phyloP scores from a whole-genome alignment of 2,329 filamentous ascomycete species.

The Venturia effusa region DNA sequence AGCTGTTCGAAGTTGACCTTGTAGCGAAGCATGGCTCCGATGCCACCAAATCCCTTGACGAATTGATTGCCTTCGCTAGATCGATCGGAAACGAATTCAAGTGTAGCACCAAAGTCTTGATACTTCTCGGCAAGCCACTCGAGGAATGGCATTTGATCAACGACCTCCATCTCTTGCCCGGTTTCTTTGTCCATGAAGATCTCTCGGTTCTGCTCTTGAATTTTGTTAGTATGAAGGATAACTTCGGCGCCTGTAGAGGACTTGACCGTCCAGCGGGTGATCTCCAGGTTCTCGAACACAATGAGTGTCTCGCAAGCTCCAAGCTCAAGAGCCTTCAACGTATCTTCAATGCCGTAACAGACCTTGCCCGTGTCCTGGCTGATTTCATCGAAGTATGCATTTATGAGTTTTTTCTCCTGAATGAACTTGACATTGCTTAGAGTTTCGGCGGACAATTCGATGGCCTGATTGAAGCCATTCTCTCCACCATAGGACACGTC shows the following conservation, averaged over 20 bases:
- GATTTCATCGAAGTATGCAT: slow-evolving; percentile 98
- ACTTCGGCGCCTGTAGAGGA: slow-evolving; percentile 60
- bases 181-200: slow-evolving; percentile 93
- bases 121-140: slow-evolving; percentile 99
- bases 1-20: slow-evolving; percentile 99
- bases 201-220: slow-evolving; percentile 66
- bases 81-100: slow-evolving; percentile 96
- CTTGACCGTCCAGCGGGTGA: slow-evolving; percentile 86
- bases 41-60: slow-evolving; percentile 98
- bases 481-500: slow-evolving; percentile 98
- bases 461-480: slow-evolving; percentile 99
- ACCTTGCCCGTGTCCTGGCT: slow-evolving; percentile 94
- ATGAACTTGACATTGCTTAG: slow-evolving; percentile 99
- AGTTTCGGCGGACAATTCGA: slow-evolving; percentile 89
- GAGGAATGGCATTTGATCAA: slow-evolving; percentile 83
- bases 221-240: slow-evolving; percentile 79
- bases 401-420: slow-evolving; percentile 99
- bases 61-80: slow-evolving; percentile 99
- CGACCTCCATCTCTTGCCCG: slow-evolving; percentile 93
- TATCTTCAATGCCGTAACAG: slow-evolving; percentile 93
- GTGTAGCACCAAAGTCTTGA: slow-evolving; percentile 88
- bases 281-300: slow-evolving; percentile 93
- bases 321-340: slow-evolving; percentile 88
- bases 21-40: slow-evolving; percentile 94
- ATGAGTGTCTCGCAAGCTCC: slow-evolving; percentile 92